Evolutionary conservation across 2,329 filamentous ascomycete genomes (phyloP), one percentile per base, ranked within the genome.

Genomic region (Cadophora malorum): DNA sequence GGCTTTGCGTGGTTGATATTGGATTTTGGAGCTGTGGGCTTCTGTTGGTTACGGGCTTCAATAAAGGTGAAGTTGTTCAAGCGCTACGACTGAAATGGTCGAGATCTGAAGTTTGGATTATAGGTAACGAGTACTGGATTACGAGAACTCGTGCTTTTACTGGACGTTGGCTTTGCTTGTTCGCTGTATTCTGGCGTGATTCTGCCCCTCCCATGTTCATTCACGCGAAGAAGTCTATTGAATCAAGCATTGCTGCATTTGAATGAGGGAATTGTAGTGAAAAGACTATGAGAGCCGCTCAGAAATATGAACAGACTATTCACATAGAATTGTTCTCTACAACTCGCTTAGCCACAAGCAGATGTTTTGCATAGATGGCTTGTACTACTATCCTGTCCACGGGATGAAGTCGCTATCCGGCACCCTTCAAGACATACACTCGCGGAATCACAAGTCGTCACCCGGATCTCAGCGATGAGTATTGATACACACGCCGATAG

Each of bases 321-420:
- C 28, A 28, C 28, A 28, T 28, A 28, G 9, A 38, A 38, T 9
- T 14, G 7, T 4, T 14, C 35, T 38, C 35, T 28, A 28, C 28
- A 38, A 45, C 10, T 19, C 16, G 7, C 16, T 19, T 12, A 45
- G 4, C 10, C 25, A 28, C 10, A 6, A 31, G 23, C 23, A 16
- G 28, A 4, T 55, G 52, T 55, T 55, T 55, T 25, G 52, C 14
- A 55, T 33, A 55, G 16, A 55, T 33, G 52, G 25, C 19, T 55
- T 31, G 25, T 55, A n/a, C 10, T 19, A 55, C 52, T 25, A 5
- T 4, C 12, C 52, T 53, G 50, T 19, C 23, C 50, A 28, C 23
- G 23, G 19, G 6, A 12, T 53, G 12, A 28, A 53, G 23, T 19
- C 3, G 50, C n/a, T 25, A 28, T 12, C 12, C 50, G 21, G 28